Percentiles rank a stretch among this genome's conserved stretches.
These are phyloP conservation scores for Plasmodium vivax DNA, from an alignment of 169 alveolate genomes.

Conservation along the genomic window DNA sequence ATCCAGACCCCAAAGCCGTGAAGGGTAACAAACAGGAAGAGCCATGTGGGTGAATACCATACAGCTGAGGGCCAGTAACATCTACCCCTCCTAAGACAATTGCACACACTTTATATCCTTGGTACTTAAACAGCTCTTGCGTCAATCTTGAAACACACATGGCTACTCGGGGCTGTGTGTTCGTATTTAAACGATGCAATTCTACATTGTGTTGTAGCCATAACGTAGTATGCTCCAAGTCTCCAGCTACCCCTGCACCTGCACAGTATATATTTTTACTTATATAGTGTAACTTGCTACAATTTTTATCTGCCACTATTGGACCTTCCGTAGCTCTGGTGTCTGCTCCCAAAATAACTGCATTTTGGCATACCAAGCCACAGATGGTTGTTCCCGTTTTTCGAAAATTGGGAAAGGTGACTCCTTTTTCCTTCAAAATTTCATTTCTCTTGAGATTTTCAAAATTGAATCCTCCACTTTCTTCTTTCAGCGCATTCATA, in stretches of 20 bases:
- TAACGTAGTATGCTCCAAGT: constrained; percentile 95
- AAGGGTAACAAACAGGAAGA: constrained; percentile 92
- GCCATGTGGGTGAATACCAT: constrained; percentile 97
- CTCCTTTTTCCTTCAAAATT: constrained; percentile 66
- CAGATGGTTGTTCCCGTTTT: constrained; percentile 98
- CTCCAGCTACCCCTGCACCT: constrained; percentile 99
- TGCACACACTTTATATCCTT: constrained; percentile 97
- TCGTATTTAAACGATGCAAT: constrained; percentile 93
- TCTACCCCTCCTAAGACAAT: constrained; percentile 98
- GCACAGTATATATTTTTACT: constrained; percentile 97
- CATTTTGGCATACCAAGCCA: constrained; percentile 95
- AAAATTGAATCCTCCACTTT: constrained; percentile 74
- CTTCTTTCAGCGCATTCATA: constrained; percentile 64
- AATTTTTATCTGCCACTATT: constrained; percentile 97
- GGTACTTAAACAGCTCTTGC: constrained; percentile 92
- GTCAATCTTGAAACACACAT: constrained; percentile 92
- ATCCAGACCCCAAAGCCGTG: constrained; percentile 98
- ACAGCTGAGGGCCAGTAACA: constrained; percentile 95
- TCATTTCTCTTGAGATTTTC: constrained; percentile 72
- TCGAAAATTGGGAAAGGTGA: constrained; percentile 63
- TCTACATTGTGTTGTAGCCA: constrained; percentile 92
- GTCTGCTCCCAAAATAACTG: constrained; percentile 99
- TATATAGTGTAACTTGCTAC: constrained; percentile 95
- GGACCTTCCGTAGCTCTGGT: constrained; percentile 98
- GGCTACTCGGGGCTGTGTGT: constrained; percentile 91